Conservation (phyloP, 2,329 filamentous ascomycete genomes). For the Ambrosiella beaveri region DNA sequence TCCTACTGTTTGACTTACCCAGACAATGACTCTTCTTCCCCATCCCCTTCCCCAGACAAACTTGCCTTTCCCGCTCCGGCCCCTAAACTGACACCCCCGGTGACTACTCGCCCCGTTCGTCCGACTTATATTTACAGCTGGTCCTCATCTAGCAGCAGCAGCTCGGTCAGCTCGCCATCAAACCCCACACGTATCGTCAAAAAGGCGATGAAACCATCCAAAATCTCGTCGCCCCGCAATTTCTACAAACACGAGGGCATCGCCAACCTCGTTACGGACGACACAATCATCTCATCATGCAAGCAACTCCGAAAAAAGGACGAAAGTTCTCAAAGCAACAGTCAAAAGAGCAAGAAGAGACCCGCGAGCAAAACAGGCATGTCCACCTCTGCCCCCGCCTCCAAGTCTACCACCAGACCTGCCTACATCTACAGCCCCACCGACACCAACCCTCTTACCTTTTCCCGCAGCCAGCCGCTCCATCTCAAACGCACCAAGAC, state of each 20-base stretch:
- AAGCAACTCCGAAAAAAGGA: neutral
- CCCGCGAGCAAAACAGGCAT: neutral
- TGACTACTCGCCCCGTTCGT: too few relatives aligned
- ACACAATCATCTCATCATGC: neutral
- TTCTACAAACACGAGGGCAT: neutral
- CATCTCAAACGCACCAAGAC: neutral
- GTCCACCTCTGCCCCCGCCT: neutral
- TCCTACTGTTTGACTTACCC: too few relatives aligned
- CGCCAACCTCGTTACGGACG: neutral
- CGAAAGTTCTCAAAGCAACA: too few relatives aligned
- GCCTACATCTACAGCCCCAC: slow-evolving; percentile 6
- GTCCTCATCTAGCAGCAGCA: neutral
- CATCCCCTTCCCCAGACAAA: too few relatives aligned
- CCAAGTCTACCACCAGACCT: neutral
- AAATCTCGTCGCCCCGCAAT: neutral
- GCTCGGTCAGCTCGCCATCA: neutral
- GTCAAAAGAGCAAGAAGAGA: neutral
- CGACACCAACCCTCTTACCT: slow-evolving; percentile 1
- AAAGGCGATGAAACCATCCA: neutral
- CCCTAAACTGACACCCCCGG: too few relatives aligned
- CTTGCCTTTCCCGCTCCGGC: too few relatives aligned
- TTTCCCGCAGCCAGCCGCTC: neutral
- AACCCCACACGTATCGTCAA: neutral
- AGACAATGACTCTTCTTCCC: too few relatives aligned
- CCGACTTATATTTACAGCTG: too few relatives aligned